Evolutionary conservation across 805 yeast species (phyloP), one percentile per base, ranked within the genome.

Genomic region (Jamesozyma spencerorum): DNA sequence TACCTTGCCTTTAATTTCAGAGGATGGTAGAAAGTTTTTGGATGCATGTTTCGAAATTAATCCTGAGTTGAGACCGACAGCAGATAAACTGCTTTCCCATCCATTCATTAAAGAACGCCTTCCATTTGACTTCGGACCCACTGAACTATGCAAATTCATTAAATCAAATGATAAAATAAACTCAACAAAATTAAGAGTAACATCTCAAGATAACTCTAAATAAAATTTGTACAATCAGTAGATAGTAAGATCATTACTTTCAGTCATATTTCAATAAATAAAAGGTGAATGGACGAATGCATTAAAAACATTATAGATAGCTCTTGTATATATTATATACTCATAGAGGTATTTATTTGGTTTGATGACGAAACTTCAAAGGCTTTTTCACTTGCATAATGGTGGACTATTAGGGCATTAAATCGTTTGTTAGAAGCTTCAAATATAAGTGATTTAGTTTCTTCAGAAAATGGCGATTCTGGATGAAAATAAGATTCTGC

Each of bases 41-140:
- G 79, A 80, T 48, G 58, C 67, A 40, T 90, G 98, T 55, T 90
- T 90, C 54, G 70, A 69, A 22, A 68, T 75, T 19, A 83, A 90
- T 53, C 88, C 98, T 0, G 81, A 77, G n/a, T 62, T 69, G 49
- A 69, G 98, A 51, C 98, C 97, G 0, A 90, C 97, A 0, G 97
- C 97, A 0, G 70, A 67, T 35, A 69, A 72, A 35, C 62, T 88
- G 15, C 57, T 79, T 35, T 49, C 64, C 3, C 79, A 84, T 56
- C 64, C 67, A 15, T 79, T 82, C 53, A 69, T 77, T 54, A 46
- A 41, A 12, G 60, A 58, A 1, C 67, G 66, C 36, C 45, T 58
- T 0, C 40, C 50, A 3, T 82, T 78, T 54, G 60, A 63, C 22
- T 82, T 82, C 51, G 54, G 62, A 17, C 60, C 68, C 13, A 81